A percentile compares a stretch with the other conserved stretches of the same genome.
Conservation (phyloP, 2,329 filamentous ascomycete species). For the Aspergillus pseudoviridinutans region DNA sequence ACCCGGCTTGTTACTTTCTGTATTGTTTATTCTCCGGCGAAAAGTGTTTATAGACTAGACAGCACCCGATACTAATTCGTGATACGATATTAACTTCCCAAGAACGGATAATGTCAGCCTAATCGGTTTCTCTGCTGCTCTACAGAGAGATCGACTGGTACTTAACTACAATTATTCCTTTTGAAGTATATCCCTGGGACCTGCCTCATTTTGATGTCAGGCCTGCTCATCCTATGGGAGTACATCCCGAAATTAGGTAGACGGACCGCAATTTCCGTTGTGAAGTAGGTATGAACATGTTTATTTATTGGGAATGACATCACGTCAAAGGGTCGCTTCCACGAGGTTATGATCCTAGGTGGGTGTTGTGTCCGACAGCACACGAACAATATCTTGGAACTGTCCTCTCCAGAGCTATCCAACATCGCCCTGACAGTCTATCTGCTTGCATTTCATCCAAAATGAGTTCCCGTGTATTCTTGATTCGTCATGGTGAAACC, state of each 20-base stretch:
- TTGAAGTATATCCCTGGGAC: neutral
- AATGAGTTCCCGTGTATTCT: conserved; percentile 24
- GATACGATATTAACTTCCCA: neutral
- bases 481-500: conserved; percentile 43
- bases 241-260: neutral
- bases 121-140: neutral
- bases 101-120: neutral
- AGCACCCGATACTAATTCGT: neutral
- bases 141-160: too few species aligned
- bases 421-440: neutral
- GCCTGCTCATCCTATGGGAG: neutral
- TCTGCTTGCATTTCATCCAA: neutral
- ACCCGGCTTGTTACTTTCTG: neutral
- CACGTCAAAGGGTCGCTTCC: too few species aligned
- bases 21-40: neutral
- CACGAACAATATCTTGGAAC: neutral
- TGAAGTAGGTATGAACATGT: neutral
- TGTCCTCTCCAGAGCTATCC: neutral
- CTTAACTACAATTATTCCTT: too few species aligned
- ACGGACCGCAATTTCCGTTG: neutral
- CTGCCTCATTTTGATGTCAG: neutral
- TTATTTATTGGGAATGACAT: neutral
- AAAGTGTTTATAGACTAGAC: neutral
- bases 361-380: neutral
- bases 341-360: neutral